Conservation (phyloP, 169 alveolate genomes). For the Eimeria acervulina region DNA sequence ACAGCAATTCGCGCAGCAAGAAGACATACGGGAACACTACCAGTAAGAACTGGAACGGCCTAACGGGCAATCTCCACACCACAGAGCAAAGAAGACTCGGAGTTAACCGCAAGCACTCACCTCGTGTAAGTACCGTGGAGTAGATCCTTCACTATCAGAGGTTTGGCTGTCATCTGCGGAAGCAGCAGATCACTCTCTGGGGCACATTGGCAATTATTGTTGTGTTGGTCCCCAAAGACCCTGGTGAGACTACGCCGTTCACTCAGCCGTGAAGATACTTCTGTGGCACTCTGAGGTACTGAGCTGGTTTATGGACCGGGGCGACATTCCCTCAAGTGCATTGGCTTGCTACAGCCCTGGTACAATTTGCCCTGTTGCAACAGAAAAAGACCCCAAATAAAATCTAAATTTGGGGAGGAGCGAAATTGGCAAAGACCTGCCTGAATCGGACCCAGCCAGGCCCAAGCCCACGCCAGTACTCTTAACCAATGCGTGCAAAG, state of each 20-base stretch:
- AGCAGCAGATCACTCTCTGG: not conserved
- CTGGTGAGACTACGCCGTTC: not conserved
- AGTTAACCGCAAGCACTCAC: not conserved
- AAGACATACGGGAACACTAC: not conserved
- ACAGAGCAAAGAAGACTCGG: not conserved
- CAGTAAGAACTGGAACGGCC: not conserved
- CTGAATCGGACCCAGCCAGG: slow-evolving; percentile 1
- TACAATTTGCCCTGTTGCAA: not conserved
- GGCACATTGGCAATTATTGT: not conserved
- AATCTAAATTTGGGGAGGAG: not conserved
- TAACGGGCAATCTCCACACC: not conserved
- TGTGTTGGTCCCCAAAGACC: not conserved
- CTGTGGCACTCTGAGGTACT: not conserved
- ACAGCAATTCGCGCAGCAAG: not conserved
- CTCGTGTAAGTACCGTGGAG: slow-evolving; percentile 51
- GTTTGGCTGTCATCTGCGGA: slow-evolving; percentile 49
- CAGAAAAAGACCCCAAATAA: not conserved
- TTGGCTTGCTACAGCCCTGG: not conserved
- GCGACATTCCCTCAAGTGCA: not conserved
- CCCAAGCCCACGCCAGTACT: slow-evolving; percentile 63
- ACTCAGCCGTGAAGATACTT: not conserved
- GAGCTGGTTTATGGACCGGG: not conserved
- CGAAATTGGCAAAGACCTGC: not conserved
- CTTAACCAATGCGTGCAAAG: slow-evolving; percentile 63
- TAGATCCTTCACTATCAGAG: slow-evolving; percentile 48